Base-by-base conservation (phyloP, 495 filamentous ascomycete genomes). In the Pyrenula aspistea region DNA sequence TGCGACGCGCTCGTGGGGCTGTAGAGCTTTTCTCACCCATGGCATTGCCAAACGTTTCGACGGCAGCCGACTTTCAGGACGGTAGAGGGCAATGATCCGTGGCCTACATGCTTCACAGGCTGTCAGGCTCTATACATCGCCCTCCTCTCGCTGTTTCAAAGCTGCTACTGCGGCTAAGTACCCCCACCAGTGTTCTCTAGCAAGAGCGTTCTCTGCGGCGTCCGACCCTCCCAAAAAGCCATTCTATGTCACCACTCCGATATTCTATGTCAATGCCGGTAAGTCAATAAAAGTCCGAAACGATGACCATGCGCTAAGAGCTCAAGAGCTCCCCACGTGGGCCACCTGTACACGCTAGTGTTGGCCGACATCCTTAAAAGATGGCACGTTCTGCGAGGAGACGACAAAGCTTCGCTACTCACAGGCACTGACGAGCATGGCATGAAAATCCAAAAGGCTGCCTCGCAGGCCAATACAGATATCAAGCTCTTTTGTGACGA, bases 261-360 rank as follows among this genome's bases (percentile, higher is more conserved):
- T 99, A 53, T 99, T 97, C 76, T 99, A 99, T 66, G 94, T 97
- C 69, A 99, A 99, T 79, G 89, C 91, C 22, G 84, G 91, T 94
- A 77, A 61, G 74, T 58, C 0, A 2, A 25, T 15, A 2, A 24
- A 21, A 12, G 22, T 0, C n/a, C 2, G 49, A 15, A n/a, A 58
- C 15, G n/a, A 50, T 31, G 53, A 36, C 24, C 52, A n/a, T 70
- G 66, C 70, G 63, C 50, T 19, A 51, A 19, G 21, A 12, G 10
- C 53, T 24, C n/a, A 24, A 42, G 60, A 94, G 90, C 86, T 49
- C 94, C 93, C 53, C 93, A 98, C 74, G 80, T 98, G 63, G 93
- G 93, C 55, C 94, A 98, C 67, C 74, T 98, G 31, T 97, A 95
- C 67, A 88, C 88, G 20, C 89, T 96, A 82, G 75, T 97, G 61